A percentile compares a stretch with the other conserved stretches of the same genome.
Conservation (phyloP, 2,329 filamentous ascomycete genomes). For the Cladophialophora carrionii region DNA sequence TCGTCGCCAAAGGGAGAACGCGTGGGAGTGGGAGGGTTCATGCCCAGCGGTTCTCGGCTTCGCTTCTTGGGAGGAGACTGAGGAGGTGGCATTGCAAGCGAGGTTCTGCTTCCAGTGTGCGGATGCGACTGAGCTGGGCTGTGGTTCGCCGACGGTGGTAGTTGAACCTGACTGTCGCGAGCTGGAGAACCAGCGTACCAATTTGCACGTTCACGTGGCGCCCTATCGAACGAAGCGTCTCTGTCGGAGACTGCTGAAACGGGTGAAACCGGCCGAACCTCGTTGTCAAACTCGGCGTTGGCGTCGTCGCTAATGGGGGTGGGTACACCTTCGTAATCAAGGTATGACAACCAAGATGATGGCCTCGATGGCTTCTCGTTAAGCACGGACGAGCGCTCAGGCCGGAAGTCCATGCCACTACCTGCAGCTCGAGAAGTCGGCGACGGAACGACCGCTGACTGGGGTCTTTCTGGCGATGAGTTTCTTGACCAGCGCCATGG, state of each 20-base stretch:
- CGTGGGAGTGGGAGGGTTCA: conserved; percentile 53
- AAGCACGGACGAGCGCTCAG: conserved; percentile 34
- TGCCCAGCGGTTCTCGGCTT: conserved; percentile 48
- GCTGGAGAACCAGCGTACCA: conserved; percentile 29
- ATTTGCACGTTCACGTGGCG: conserved; percentile 29
- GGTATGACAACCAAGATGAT: conserved; percentile 38
- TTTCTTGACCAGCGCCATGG: conserved; percentile 37
- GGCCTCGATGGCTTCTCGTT: conserved; percentile 27
- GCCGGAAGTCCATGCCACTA: conserved; percentile 35
- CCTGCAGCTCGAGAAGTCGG: conserved; percentile 35
- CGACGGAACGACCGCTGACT: conserved; percentile 40
- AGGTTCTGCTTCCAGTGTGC: conserved; percentile 17
- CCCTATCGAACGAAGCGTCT: conserved; percentile 26
- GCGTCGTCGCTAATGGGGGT: conserved; percentile 31
- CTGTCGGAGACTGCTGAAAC: conserved; percentile 31
- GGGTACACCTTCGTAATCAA: conserved; percentile 38
- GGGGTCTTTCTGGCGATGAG: conserved; percentile 42
- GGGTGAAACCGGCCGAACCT: conserved; percentile 36
- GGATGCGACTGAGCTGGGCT: conserved; percentile 11
- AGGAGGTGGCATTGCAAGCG: conserved; percentile 23
- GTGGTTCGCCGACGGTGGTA: conserved; percentile 9
- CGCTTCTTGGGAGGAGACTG: conserved; percentile 31
- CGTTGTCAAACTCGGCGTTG: conserved; percentile 29
- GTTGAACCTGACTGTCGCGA: conserved; percentile 23
- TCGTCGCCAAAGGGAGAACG: conserved; percentile 40